Percentiles rank a stretch among this genome's conserved stretches.
These are phyloP conservation scores for Evansstolkia leycettana DNA, from an alignment of 495 filamentous ascomycete species.

Conservation along the genomic window DNA sequence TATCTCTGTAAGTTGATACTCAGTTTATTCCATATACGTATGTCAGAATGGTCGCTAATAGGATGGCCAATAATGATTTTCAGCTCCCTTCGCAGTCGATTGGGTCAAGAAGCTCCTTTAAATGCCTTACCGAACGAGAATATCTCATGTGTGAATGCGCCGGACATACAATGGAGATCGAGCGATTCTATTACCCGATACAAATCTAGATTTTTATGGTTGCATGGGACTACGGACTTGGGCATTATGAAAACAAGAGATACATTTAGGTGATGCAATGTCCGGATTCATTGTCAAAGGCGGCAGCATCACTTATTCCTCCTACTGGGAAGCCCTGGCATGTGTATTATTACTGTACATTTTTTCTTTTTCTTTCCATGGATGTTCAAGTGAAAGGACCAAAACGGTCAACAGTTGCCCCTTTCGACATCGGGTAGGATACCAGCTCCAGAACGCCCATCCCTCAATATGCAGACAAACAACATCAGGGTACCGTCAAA, in stretches of 20 bases:
- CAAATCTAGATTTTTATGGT: background rate
- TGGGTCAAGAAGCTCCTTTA: slow-evolving; percentile 66
- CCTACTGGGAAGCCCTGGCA: slow-evolving; percentile 2
- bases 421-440: background rate
- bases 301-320: no score
- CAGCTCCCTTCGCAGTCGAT: slow-evolving; percentile 76
- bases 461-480: background rate
- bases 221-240: background rate
- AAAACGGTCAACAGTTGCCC: no score
- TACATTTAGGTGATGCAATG: slow-evolving; percentile 1
- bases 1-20: slow-evolving; percentile 65
- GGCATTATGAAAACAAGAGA: background rate
- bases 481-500: no score
- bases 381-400: slow-evolving; percentile 8
- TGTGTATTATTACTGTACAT: slow-evolving; percentile 29
- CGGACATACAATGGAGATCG: background rate
- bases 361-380: slow-evolving; percentile 11
- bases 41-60: slow-evolving; percentile 1
- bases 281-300: slow-evolving; percentile 1
- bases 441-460: background rate
- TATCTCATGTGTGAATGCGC: background rate
- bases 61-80: background rate
- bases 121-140: slow-evolving; percentile 4
- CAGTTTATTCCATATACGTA: no score
- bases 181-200: background rate